phyloP scores from a whole-genome alignment of 2,329 filamentous ascomycete genomes.

The Pseudogymnoascus sp. region DNA sequence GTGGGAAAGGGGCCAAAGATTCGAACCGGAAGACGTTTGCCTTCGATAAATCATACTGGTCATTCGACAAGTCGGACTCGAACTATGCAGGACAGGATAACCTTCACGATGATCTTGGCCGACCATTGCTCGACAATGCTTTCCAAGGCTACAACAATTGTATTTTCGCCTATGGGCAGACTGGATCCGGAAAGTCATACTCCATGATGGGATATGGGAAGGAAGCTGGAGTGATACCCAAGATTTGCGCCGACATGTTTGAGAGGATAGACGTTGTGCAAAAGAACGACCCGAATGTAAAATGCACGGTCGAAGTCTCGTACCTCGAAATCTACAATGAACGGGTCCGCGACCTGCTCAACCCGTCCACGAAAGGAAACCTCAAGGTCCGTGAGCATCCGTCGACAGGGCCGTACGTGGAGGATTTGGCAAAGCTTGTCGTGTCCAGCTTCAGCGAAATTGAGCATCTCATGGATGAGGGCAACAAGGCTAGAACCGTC shows the following conservation, averaged over 20 bases:
- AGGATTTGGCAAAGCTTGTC: constrained; percentile 90
- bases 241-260: constrained; percentile 98
- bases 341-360: constrained; percentile 87
- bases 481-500: constrained; percentile 96
- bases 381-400: constrained; percentile 96
- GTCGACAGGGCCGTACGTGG: constrained; percentile 93
- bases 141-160: constrained; percentile 99
- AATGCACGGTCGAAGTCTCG: constrained; percentile 93
- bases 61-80: constrained; percentile 71
- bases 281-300: constrained; percentile 59
- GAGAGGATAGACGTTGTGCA: constrained; percentile 66
- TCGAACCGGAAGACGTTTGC: constrained; percentile 77
- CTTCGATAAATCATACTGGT: constrained; percentile 98
- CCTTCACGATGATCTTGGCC: constrained; percentile 79
- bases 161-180: constrained; percentile 98
- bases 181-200: constrained; percentile 96
- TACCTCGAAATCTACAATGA: constrained; percentile 99
- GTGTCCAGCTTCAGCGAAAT: constrained; percentile 93
- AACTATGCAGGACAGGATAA: constrained; percentile 87
- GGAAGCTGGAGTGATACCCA: constrained; percentile 90
- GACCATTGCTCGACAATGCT: constrained; percentile 90
- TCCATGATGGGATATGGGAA: constrained; percentile 99
- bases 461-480: constrained; percentile 96
- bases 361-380: constrained; percentile 91
- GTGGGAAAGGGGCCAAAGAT: constrained; percentile 59